Evolutionary conservation across 768 basidiomycete species (phyloP).

Genomic region (Termitomyces sp.): DNA sequence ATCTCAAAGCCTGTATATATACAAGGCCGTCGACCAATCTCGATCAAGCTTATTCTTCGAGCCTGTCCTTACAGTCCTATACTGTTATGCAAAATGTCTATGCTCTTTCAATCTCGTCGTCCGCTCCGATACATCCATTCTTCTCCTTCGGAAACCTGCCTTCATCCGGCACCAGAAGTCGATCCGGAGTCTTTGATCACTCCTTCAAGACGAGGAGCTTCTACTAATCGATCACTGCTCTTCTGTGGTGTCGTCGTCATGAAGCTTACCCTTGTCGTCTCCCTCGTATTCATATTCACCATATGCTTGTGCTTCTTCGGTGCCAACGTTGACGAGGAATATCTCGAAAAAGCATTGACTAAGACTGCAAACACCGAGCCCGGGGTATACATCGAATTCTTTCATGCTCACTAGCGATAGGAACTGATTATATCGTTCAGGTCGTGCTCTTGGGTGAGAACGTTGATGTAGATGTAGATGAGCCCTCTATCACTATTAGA

Average conservation of each 20-base stretch:
- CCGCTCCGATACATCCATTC: neutral
- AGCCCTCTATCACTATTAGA: conserved; percentile 51
- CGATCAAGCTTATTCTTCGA: neutral
- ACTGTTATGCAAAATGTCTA: neutral
- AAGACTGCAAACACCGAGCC: neutral
- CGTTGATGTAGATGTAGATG: conserved; percentile 57
- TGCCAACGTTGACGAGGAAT: neutral
- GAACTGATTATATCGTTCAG: conserved; percentile 22
- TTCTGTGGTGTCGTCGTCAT: neutral
- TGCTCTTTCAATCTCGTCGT: neutral
- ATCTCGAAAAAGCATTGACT: neutral
- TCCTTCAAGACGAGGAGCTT: neutral
- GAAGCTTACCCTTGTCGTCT: neutral
- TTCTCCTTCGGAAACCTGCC: neutral
- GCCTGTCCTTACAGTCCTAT: neutral
- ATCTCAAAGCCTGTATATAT: neutral
- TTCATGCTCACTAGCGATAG: neutral
- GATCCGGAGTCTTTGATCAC: neutral
- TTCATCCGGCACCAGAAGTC: neutral
- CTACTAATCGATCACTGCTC: too few relatives aligned
- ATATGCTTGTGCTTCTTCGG: conserved; percentile 1
- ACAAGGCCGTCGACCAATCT: too few relatives aligned
- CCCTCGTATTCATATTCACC: neutral
- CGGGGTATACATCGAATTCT: neutral
- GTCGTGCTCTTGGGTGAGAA: conserved; percentile 53